phyloP scores from a whole-genome alignment of 2,329 filamentous ascomycete species.

The Sphaerulina vaccinii region DNA sequence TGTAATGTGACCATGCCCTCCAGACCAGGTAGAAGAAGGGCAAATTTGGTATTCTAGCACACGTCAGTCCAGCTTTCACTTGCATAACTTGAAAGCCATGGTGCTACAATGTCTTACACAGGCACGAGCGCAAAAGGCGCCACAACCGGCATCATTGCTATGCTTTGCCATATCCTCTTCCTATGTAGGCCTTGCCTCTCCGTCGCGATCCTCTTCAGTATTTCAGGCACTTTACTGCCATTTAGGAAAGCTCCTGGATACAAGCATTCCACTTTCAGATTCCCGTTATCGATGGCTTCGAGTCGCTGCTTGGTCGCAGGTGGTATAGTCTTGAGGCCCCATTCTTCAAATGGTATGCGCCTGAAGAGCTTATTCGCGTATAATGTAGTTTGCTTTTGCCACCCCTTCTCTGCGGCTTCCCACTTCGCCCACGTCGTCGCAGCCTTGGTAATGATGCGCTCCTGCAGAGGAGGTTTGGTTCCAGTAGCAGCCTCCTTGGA shows the following conservation, averaged over 20 bases:
- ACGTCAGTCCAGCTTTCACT: constrained; percentile 18
- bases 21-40: constrained; percentile 96
- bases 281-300: constrained; percentile 61
- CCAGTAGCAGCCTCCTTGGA: constrained; percentile 39
- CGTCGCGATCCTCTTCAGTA: constrained; percentile 71
- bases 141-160: constrained; percentile 78
- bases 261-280: constrained; percentile 53
- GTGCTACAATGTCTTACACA: constrained; percentile 58
- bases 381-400: constrained; percentile 82
- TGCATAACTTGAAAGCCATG: constrained; percentile 5
- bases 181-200: constrained; percentile 79
- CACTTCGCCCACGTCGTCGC: constrained; percentile 78
- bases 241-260: constrained; percentile 73
- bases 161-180: constrained; percentile 74
- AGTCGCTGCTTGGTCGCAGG: constrained; percentile 68
- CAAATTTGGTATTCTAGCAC: constrained; percentile 77
- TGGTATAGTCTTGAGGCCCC: constrained; percentile 93
- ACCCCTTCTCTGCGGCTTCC: constrained; percentile 70
- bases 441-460: constrained; percentile 69
- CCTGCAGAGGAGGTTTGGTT: constrained; percentile 59
- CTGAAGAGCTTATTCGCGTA: constrained; percentile 85
- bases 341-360: constrained; percentile 93
- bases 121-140: constrained; percentile 81
- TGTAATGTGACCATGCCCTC: constrained; percentile 88
- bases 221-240: constrained; percentile 56